Evolutionary conservation across 2,329 filamentous ascomycete genomes (phyloP), one percentile per base, ranked within the genome.

Genomic region (Westerdykella sp.): DNA sequence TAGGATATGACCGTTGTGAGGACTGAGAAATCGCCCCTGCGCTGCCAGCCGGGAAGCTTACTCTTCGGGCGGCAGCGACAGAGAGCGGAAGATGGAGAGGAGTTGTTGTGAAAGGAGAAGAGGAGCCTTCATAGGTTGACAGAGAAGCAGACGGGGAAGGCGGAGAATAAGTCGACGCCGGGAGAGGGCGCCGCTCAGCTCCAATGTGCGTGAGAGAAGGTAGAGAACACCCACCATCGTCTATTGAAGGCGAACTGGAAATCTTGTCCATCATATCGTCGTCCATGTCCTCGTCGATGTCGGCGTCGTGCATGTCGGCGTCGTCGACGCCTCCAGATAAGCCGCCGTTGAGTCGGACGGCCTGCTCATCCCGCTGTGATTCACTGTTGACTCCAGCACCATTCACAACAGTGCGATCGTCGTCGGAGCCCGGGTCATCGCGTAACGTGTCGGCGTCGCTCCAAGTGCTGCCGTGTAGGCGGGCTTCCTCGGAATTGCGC

Each of bases 261-360:
- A 98, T 96, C 70, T 93, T 93, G 73, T 97, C 93, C 85, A 95
- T 88, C 82, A 95, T 83, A 68, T 97, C 91, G 69, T 96, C 83
- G 62, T 94, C 89, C 66, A 89, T 72, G 57, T 86, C 79, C 55
- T 86, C 85, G 47, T 79, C 77, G 28, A 69, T 71, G 49, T 87
- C 80, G 38, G 76, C 85, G 57, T 84, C 83, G 39, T 80, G 81
- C 52, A 73, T 65, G 42, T 79, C 75, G 12, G 61, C 69, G 40
- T 80, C 78, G 40, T 71, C 67, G 37, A 56, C 56, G 15, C 60
- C 63, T 34, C 60, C 66, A 15, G 56, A 57, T 34, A 58, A 58
- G 22, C 56, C 59, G 15, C 64, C 68, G 40, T 66, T 66, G 18
- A 68, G 54, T 30, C 57, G 51, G 31, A 56, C 53, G 30, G 60